Percentiles rank a stretch among this genome's conserved stretches.
Evolutionary conservation across 345 rosid species (phyloP).

Genomic region (Raphanus sativus): DNA sequence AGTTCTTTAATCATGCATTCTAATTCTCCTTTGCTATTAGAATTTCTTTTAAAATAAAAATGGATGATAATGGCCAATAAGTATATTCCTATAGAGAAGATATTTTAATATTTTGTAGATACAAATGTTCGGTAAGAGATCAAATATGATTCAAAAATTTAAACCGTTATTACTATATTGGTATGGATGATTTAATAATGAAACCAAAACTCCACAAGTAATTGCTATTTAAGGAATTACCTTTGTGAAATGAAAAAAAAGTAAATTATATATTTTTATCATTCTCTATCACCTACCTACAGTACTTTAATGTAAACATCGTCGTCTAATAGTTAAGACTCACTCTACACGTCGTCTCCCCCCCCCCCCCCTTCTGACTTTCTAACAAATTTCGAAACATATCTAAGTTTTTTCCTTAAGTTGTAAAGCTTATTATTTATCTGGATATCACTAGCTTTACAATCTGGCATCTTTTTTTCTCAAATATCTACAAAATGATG

Average conservation of each 20-base stretch:
- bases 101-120: not conserved
- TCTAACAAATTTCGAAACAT: no score
- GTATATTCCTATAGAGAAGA: no score
- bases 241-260: not conserved
- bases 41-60: no score
- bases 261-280: constrained; percentile 20
- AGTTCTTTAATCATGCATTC: not conserved
- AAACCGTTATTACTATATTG: not conserved
- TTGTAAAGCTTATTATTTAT: no score
- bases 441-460: no score
- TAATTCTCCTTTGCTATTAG: no score
- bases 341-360: not conserved
- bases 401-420: no score
- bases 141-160: not conserved
- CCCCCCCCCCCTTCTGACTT: no score
- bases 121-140: not conserved
- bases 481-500: no score
- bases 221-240: constrained; percentile 8
- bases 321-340: constrained; percentile 8
- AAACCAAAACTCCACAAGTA: not conserved
- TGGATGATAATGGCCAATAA: no score
- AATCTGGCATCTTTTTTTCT: no score
- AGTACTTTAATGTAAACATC: constrained; percentile 4
- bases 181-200: not conserved
- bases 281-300: constrained; percentile 17